Evolutionary conservation across 2,329 filamentous ascomycete species (phyloP).

Genomic region (Pseudogymnoascus sp.): DNA sequence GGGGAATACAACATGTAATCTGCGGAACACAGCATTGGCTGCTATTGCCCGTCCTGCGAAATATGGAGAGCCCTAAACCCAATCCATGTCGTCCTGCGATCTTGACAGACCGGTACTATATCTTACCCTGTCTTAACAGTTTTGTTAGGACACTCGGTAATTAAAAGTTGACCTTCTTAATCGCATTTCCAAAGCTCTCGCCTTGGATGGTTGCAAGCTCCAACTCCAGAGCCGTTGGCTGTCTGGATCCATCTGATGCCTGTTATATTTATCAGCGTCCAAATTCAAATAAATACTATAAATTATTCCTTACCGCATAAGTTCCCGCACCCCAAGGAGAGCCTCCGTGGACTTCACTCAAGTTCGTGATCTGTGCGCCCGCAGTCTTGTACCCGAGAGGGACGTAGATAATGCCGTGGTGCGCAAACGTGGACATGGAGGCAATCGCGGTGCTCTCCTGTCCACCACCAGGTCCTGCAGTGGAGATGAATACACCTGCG

Average conservation of each 20-base stretch:
- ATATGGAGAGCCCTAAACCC: neutral
- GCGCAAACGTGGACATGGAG: slow-evolving; percentile 74
- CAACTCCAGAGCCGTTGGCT: slow-evolving; percentile 69
- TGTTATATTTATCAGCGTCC: slow-evolving; percentile 23
- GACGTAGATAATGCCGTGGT: slow-evolving; percentile 96
- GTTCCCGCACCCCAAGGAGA: slow-evolving; percentile 91
- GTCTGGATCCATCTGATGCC: slow-evolving; percentile 69
- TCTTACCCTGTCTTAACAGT: neutral
- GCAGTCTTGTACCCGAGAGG: slow-evolving; percentile 83
- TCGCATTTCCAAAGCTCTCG: slow-evolving; percentile 70
- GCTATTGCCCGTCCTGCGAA: neutral
- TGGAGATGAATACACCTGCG: slow-evolving; percentile 84
- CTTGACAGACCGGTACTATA: neutral
- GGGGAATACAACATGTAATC: neutral
- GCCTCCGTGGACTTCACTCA: slow-evolving; percentile 77
- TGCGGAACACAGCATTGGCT: neutral
- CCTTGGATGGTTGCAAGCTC: slow-evolving; percentile 76
- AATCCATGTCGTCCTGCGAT: neutral
- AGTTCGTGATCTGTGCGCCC: slow-evolving; percentile 62
- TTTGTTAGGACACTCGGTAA: too few relatives aligned
- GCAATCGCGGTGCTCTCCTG: slow-evolving; percentile 83
- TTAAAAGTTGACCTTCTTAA: slow-evolving; percentile 58
- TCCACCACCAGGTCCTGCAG: slow-evolving; percentile 76
- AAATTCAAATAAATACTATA: neutral
- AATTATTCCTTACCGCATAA: slow-evolving; percentile 52